Base-by-base conservation (phyloP, 148 eudicot species). In the Camellia sinensis region DNA sequence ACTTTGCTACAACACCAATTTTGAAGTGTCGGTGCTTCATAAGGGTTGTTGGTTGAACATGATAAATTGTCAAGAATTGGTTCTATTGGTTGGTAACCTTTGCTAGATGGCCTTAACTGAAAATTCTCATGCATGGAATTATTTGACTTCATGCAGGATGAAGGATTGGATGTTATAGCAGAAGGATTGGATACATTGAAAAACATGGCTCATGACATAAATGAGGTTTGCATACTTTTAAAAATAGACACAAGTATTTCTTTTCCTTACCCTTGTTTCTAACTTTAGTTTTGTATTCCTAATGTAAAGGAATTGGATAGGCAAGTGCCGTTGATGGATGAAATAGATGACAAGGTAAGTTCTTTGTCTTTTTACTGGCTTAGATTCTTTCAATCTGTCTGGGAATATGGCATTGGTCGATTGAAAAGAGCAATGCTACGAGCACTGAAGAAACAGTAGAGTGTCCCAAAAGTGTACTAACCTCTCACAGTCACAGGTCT, bases 111-210 rank as follows among this genome's bases (percentile, higher is more conserved):
- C 60, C 5, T 14, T 12, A 54, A 53, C 60, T 62, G 48, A 65
- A 74, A 50, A 65, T 71, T 64, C 45, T 60, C 50, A 67, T 63
- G 17, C 50, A 45, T 7, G 3, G 52, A 29, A 18, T 62, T 3
- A 14, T 87, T 45, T 46, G 3, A 15, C 50, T 37, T 66, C 21
- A 3, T 76, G 75, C 87, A 92, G 93, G 95, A 92, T 80, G 80
- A 92, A 87, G 93, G 93, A 45, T 75, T 90, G 78, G 92, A 87
- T 82, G 82, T 80, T 40, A 92, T 92, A 67, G 83, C 90, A 66
- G 93, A 92, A 79, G 91, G 93, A 54, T 75, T 90, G 79, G 89
- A 86, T 79, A 90, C 91, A 4, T 71, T 91, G 83, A 92, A 92
- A 82, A 86, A 86, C 64, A 86, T 90, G 93, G 87, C 92, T 52